Base-by-base conservation (phyloP, 2,329 filamentous ascomycete genomes). In the Alternaria conjuncta region DNA sequence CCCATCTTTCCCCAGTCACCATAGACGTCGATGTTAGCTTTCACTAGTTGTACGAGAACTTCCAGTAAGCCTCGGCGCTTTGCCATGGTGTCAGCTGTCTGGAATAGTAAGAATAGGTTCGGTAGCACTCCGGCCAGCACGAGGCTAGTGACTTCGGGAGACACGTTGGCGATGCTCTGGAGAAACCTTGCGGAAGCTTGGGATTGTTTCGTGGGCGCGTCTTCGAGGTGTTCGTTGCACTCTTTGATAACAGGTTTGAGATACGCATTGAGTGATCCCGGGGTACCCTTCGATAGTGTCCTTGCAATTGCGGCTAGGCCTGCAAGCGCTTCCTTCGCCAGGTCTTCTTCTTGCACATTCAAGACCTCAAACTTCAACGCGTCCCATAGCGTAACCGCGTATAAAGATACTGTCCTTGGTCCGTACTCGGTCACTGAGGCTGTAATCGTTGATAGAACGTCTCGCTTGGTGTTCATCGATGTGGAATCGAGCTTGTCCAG, bases 401-500 rank as follows among this genome's bases (percentile, higher is more conserved):
- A 89, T 11, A 86, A 84, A 8, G 88, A 87, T 26, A 91, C 83
- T 0, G 86, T 88, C 11, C 83, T 81, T 8, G 86, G 82, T 20
- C 86, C 86, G 65, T 90, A 92, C 13, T 85, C 84, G n/a, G 77
- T 73, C 21, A 89, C 83, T 63, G 88, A 90, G 3, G 87, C 85
- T 44, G 84, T 83, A 50, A 91, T 82, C n/a, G 88, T 84, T 72
- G 88, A 87, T 6, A 92, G 80, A 1, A 89, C 87, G 78, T 91
- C 89, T 78, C 87, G 86, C 85, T 91, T 91, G 18, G 90, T 90
- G 75, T 89, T 90, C 65, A 86, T 84, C 2, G 89, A 90, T 4
- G 88, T 90, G 2, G 89, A 90, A 71, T 92, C 89, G 32, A 92
- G 82, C 73, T 91, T 91, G 70, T 92, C 89, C 30, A 92, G 78